Base-by-base conservation (phyloP, 2,329 filamentous ascomycete species). In the Fusarium irregulare region DNA sequence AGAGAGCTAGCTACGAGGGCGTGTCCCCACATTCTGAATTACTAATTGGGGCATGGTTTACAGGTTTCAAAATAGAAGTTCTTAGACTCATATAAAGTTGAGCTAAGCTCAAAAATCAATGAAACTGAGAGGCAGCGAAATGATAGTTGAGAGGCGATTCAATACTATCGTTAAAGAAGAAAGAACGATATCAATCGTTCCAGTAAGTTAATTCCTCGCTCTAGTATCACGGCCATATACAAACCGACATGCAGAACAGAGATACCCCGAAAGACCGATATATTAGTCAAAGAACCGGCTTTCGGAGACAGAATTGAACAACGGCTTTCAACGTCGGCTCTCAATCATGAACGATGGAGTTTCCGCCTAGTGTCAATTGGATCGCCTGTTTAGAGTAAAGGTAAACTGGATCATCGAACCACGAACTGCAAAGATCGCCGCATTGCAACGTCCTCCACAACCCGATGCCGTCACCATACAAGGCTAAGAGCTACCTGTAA, bases 211-310 rank as follows among this genome's bases (percentile, higher is more conserved):
- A 37, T n/a, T 12, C 18, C 10, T 37, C 10, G 3, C 30, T 14
- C 4, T 8, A 18, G 2, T 25, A 37, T 13, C 21, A 25, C 21
- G 20, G 14, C 23, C 6, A 12, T 23, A 7, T 23, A 50, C 20
- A 14, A 32, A 25, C 16, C 11, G 16, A 50, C 30, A 37, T 25
- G 9, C 4, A 16, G 7, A 11, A n/a, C 8, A 18, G 30, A 56
- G 44, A 70, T 69, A 55, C 44, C 21, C 66, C 66, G 66, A 69
- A 56, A 53, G 21, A n/a, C 66, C 66, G 55, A 66, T 34, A 40
- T 16, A 25, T 48, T 18, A 25, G 25, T 44, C 41, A 50, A 62
- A 12, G 6, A 27, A 44, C 45, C 50, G 25, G 45, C 20, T 23
- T 25, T 58, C 41, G 42, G 65, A 21, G 42, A 64, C 23, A 45